Percentiles rank a stretch among this genome's conserved stretches.
phyloP scores from a whole-genome alignment of 2,329 filamentous ascomycete genomes.

The Aspergillus brasiliensis region DNA sequence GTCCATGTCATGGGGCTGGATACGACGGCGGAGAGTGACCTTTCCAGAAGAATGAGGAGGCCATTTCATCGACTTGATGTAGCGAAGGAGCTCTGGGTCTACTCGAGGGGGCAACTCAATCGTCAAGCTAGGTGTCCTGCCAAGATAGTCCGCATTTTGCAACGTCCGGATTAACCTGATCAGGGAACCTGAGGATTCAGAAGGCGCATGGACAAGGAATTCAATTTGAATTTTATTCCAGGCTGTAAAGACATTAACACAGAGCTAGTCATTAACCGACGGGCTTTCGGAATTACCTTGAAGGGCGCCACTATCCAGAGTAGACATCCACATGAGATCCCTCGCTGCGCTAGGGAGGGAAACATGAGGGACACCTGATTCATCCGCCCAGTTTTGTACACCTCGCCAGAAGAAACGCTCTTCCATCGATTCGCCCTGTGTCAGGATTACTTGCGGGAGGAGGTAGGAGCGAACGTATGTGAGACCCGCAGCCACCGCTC shows the following conservation, averaged over 20 bases:
- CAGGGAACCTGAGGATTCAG: slow-evolving; percentile 71
- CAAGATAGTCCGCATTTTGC: slow-evolving; percentile 72
- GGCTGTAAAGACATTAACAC: slow-evolving; percentile 46
- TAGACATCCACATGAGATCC: slow-evolving; percentile 73
- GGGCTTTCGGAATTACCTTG: slow-evolving; percentile 51
- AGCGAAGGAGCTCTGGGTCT: slow-evolving; percentile 65
- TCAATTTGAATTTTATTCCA: slow-evolving; percentile 82
- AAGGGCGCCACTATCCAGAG: slow-evolving; percentile 72
- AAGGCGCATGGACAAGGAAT: slow-evolving; percentile 76
- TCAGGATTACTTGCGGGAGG: slow-evolving; percentile 73
- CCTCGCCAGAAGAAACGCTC: slow-evolving; percentile 67
- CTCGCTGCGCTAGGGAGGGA: slow-evolving; percentile 68
- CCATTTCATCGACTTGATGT: slow-evolving; percentile 68
- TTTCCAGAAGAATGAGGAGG: slow-evolving; percentile 56
- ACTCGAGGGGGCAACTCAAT: slow-evolving; percentile 77
- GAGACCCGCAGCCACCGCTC: slow-evolving; percentile 65
- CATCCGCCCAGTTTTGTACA: slow-evolving; percentile 57
- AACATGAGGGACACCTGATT: slow-evolving; percentile 65
- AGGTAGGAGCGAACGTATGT: slow-evolving; percentile 72
- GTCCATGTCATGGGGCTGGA: slow-evolving; percentile 61
- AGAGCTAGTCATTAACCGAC: background rate
- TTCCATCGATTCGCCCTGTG: slow-evolving; percentile 69
- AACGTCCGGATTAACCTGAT: slow-evolving; percentile 78
- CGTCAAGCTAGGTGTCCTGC: slow-evolving; percentile 71
- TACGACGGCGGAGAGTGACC: slow-evolving; percentile 73